A percentile compares a stretch with the other conserved stretches of the same genome.
Evolutionary conservation across 495 filamentous ascomycete genomes (phyloP).

Genomic region (Chaetomium fimeti): DNA sequence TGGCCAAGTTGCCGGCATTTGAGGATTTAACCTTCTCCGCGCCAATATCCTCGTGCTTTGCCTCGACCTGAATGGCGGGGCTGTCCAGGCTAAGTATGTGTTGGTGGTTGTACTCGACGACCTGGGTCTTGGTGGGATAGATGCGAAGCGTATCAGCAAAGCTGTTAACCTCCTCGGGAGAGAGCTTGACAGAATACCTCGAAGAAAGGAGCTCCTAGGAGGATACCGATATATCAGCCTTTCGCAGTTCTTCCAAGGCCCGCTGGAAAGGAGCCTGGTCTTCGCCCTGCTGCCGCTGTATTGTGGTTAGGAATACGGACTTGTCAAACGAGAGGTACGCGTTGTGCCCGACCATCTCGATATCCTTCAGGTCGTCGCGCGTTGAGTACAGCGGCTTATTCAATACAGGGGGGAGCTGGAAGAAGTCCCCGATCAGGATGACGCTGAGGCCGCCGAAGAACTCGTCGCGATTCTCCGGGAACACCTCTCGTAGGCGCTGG

Average conservation of each 20-base stretch:
- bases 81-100: conserved; percentile 8
- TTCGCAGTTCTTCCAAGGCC: conserved; percentile 7
- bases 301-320: conserved; percentile 9
- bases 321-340: conserved; percentile 11
- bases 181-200: conserved; percentile 9
- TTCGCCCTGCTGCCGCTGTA: conserved; percentile 15
- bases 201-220: conserved; percentile 8
- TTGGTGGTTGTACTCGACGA: conserved; percentile 3
- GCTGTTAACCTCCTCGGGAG: conserved; percentile 8
- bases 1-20: conserved; percentile 13
- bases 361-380: conserved; percentile 5
- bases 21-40: conserved; percentile 10
- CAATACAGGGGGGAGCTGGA: conserved; percentile 8
- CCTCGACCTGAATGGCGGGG: conserved; percentile 11
- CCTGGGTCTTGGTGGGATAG: conserved; percentile 12
- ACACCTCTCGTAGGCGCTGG: conserved; percentile 14
- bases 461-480: conserved; percentile 12
- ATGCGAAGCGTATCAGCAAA: conserved; percentile 5
- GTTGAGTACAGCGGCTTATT: conserved; percentile 10
- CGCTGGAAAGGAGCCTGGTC: conserved; percentile 11
- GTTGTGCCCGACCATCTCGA: conserved; percentile 7
- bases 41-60: conserved; percentile 5
- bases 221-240: background rate
- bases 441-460: conserved; percentile 12
- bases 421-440: conserved; percentile 11